Percentiles rank a stretch among this genome's conserved stretches.
Evolutionary conservation across 768 basidiomycete genomes (phyloP).

Genomic region (Amyloporia xantha): DNA sequence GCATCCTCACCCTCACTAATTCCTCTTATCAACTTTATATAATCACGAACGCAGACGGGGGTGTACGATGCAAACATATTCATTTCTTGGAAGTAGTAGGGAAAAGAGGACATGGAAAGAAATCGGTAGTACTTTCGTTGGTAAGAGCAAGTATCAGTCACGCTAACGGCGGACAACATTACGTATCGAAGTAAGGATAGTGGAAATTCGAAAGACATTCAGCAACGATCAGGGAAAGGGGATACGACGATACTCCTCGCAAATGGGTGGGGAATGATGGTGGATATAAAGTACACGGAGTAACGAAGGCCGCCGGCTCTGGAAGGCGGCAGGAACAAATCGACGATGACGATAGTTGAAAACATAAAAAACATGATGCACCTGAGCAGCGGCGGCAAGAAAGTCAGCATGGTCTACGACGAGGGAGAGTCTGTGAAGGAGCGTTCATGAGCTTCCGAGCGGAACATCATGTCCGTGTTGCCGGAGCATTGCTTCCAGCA

Average conservation of each 20-base stretch:
- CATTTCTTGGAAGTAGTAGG: no score
- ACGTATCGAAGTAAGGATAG: background rate
- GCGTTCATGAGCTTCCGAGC: conserved; percentile 10
- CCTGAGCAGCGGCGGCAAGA: conserved; percentile 19
- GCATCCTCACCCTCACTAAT: no score
- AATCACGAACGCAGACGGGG: no score
- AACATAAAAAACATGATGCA: conserved; percentile 16
- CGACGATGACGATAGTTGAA: conserved; percentile 4
- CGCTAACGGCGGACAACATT: background rate
- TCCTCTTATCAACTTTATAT: no score
- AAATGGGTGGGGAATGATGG: conserved; percentile 38
- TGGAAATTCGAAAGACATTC: background rate
- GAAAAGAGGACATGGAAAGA: no score
- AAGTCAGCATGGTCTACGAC: conserved; percentile 19
- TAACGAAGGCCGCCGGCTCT: conserved; percentile 34
- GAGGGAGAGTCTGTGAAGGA: conserved; percentile 1
- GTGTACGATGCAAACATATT: no score
- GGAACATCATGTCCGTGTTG: conserved; percentile 55
- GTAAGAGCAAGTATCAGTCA: no score
- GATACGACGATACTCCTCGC: conserved; percentile 51
- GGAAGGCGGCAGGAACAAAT: background rate
- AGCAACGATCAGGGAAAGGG: conserved; percentile 17
- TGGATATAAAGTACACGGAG: conserved; percentile 31
- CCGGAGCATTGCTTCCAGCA: conserved; percentile 43
- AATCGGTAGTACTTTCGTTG: background rate